Base-by-base conservation (phyloP, 2,329 filamentous ascomycete species). In the Daldinia sp. region DNA sequence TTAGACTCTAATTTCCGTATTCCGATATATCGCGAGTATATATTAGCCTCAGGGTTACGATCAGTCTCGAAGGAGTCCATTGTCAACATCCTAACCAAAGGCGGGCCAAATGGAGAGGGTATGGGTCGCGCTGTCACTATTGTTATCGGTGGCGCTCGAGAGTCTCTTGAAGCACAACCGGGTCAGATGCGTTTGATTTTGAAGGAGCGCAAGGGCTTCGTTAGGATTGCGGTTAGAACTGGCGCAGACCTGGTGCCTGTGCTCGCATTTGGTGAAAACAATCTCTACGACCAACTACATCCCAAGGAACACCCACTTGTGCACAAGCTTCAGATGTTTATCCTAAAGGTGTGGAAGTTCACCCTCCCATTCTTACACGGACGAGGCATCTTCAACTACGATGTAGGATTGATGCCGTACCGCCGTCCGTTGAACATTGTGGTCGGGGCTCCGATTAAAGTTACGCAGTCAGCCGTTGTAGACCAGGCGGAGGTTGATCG, bases 101-200 rank as follows among this genome's bases (percentile, higher is more conserved):
- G 94, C 15, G 93, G 94, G 0, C 77, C 81, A 3, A 90, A 96
- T 66, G 82, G 82, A 61, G 90, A 94, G 73, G 94, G 94, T 23
- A 94, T 94, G 88, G 94, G 95, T 13, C 90, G 94, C n/a, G 94
- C 92, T 49, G 96, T 98, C 60, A 97, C 95, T 1, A 97, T 99
- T 70, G 95, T 98, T 15, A 85, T 98, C 41, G 95, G 95, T 50
- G 95, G 95, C 7, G 95, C 95, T 3, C 87, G 93, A 13, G 95
- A 99, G 78, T 95, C 92, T 1, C 87, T 99, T 2, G 92, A 97
- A 75, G 93, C 94, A 0, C 87, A 90, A 63, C 95, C 95, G 0
- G 86, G 91, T 51, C 86, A 84, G 11, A 78, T 97, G 58, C 88
- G 88, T 4, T 84, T 98, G 8, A 89, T 98, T 3, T 83, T 98